These are phyloP conservation scores for Paraurostyla sp. DNA, from an alignment of 73 alveolate genomes.

Conservation along the genomic window DNA sequence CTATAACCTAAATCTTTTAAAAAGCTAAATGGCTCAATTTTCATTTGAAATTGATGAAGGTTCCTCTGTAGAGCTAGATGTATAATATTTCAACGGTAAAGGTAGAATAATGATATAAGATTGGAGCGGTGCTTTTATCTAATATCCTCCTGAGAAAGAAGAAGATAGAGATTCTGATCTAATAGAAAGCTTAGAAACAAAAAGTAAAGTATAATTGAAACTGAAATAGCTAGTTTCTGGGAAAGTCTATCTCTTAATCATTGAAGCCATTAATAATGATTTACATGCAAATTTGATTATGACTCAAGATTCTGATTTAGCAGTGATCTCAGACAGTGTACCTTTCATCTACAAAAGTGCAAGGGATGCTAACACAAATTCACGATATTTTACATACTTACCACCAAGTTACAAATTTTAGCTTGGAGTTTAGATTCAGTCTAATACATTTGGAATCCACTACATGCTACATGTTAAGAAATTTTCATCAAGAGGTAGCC, in stretches of 20 bases:
- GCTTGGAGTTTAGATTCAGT: not conserved
- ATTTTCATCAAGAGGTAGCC: not conserved
- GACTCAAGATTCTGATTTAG: not conserved
- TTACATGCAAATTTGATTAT: conserved; percentile 18
- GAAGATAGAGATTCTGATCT: not conserved
- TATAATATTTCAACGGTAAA: conserved; percentile 15
- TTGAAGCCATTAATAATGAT: conserved; percentile 1
- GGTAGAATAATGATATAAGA: not conserved
- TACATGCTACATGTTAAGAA: not conserved
- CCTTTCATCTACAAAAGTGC: not conserved
- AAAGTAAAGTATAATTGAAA: not conserved
- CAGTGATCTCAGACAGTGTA: conserved; percentile 24
- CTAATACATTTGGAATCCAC: not conserved
- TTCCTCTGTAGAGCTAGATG: not conserved
- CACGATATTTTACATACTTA: conserved; percentile 21
- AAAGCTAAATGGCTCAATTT: not conserved
- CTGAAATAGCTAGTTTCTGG: conserved; percentile 5
- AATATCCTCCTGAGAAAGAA: not conserved
- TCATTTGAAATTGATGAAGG: not conserved
- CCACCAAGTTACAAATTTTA: conserved; percentile 43
- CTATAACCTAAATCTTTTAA: not conserved
- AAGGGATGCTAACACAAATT: not conserved
- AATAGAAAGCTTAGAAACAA: not conserved
- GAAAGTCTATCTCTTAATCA: not conserved
- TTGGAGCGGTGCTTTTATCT: not conserved